Evolutionary conservation across 495 filamentous ascomycete genomes (phyloP).

Genomic region (Xanthoparmelia taractica): DNA sequence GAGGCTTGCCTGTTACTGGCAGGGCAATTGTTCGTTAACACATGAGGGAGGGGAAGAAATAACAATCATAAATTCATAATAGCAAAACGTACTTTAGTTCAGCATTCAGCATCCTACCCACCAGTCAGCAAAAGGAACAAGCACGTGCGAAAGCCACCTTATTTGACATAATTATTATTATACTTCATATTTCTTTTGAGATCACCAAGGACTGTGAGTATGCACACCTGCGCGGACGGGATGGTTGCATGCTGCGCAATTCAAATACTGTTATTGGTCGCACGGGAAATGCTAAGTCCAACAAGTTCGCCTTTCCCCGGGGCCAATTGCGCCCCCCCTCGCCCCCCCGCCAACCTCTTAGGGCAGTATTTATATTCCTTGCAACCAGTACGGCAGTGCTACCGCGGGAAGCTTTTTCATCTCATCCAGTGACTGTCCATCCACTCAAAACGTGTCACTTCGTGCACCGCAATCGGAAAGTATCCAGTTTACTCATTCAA

Average conservation of each 20-base stretch:
- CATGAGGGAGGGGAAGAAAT: background rate
- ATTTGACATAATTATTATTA: background rate
- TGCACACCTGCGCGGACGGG: background rate
- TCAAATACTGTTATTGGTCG: background rate
- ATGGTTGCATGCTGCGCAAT: background rate
- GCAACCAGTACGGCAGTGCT: background rate
- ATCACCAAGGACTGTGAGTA: too few species aligned
- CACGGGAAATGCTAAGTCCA: background rate
- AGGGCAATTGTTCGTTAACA: background rate
- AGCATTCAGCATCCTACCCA: background rate
- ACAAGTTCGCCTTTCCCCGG: background rate
- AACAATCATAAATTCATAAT: background rate
- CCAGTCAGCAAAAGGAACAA: background rate
- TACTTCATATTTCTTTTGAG: background rate
- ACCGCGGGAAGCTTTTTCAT: background rate
- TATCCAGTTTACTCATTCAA: background rate
- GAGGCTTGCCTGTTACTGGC: conserved; percentile 38
- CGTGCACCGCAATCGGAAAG: background rate
- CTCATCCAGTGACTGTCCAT: background rate
- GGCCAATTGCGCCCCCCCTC: background rate
- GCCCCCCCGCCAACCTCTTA: background rate
- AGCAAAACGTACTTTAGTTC: too few species aligned
- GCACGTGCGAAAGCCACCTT: background rate
- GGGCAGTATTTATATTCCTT: background rate
- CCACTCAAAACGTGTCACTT: background rate